phyloP scores from a whole-genome alignment of 176 grass and related monocot species.

The Secale cereale region DNA sequence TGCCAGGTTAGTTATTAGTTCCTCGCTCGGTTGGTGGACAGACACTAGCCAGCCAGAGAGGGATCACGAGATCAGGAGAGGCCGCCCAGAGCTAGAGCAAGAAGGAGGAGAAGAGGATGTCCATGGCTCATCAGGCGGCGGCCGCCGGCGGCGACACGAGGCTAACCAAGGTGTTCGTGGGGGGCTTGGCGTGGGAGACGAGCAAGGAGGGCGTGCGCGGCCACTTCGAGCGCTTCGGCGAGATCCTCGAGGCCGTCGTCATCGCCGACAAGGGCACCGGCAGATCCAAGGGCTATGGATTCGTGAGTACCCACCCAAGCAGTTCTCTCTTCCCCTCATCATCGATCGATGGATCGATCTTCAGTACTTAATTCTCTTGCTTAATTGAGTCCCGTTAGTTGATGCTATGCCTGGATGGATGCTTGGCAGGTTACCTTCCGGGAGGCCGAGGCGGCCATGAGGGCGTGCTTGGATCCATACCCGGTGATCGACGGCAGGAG shows the following conservation, averaged over 20 bases:
- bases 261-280: conserved; percentile 67
- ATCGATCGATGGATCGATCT: neutral
- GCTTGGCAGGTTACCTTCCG: conserved; percentile 42
- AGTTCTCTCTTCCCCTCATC: neutral
- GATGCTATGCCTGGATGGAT: neutral
- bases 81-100: conserved; percentile 5
- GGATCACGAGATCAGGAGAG: neutral
- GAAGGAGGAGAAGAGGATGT: conserved; percentile 3
- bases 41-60: neutral
- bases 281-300: conserved; percentile 59
- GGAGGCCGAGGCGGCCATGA: conserved; percentile 49
- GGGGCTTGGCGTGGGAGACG: conserved; percentile 52
- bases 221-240: conserved; percentile 63
- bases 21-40: conserved; percentile 29
- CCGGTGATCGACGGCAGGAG: conserved; percentile 51
- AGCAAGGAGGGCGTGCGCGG: conserved; percentile 39
- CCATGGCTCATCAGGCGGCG: conserved; percentile 23
- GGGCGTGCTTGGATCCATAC: conserved; percentile 41
- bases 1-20: neutral
- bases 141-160: conserved; percentile 34
- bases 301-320: conserved; percentile 17
- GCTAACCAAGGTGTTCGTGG: conserved; percentile 51
- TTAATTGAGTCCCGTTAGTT: neutral
- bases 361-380: neutral
- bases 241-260: conserved; percentile 94